Evolutionary conservation across 1,284 basidiomycete genomes (phyloP), one percentile per base, ranked within the genome.

Genomic region (Ustanciosporium gigantosporum): DNA sequence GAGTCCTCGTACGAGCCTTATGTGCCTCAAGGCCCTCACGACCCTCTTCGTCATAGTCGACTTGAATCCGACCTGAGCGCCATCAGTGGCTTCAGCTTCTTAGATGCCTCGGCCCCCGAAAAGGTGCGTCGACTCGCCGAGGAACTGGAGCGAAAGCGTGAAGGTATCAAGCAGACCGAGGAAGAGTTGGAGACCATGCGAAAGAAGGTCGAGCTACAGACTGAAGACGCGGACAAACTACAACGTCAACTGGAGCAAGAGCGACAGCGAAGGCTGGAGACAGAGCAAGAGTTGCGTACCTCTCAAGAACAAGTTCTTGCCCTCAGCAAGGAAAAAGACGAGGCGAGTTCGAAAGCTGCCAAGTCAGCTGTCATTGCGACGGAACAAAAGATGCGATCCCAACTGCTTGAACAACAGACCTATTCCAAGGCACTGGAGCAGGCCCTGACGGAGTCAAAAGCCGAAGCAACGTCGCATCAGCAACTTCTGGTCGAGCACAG

Each of bases 81-180:
- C 21, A 46, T 53, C 55, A 66, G 51, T 31, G 61, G 56, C 11
- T 66, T 56, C 42, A 55, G 48, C 51, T 66, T 66, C 29, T 47
- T 49, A 36, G 56, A 56, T 45, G 56, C 51, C 13, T 29, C 51
- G 3, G 46, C 46, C 15, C 43, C 55, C 13, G 56, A 60, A 9
- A 60, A 66, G 46, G 38, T 65, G 5, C 49, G 47, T 15, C 43
- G 46, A 22, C 50, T 58, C 2, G 40, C 38, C 20, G 55, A 55
- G 15, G 55, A 65, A 27, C 37, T 59, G 11, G 50, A 50, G 9
- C 36, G 29, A 11, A 51, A 53, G 27, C 50, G 55, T 8, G 47
- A 61, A 13, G 31, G 44, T 23, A 32, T 61, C 2, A 45, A 41
- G 20, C 47, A 52, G 31, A 45, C 57, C 24, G 48, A 62, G n/a